phyloP scores from a whole-genome alignment of 2,329 filamentous ascomycete species.

The Cercospora janseana region DNA sequence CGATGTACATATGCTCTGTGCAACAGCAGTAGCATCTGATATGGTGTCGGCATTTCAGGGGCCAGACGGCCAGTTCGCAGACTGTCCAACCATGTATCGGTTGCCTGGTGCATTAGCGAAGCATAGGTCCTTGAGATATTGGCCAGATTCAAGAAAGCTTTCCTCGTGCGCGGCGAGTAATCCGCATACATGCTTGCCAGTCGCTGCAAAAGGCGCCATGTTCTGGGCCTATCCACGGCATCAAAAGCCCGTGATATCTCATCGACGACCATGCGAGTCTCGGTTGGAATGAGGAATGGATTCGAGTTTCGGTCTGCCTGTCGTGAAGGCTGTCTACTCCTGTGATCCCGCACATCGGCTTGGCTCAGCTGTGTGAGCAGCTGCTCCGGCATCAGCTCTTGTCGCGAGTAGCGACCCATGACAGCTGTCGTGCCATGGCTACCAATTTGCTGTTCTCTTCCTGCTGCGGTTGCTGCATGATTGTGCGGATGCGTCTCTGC shows the following conservation, averaged over 20 bases:
- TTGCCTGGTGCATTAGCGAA: neutral
- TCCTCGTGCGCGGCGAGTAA: neutral
- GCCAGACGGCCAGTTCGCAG: neutral
- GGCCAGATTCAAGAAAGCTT: neutral
- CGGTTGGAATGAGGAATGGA: neutral
- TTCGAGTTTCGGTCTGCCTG: neutral
- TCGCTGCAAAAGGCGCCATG: conserved; percentile 18
- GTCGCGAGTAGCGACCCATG: conserved; percentile 26
- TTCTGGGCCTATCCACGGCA: neutral
- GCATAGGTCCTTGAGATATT: neutral
- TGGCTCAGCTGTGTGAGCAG: conserved; percentile 22
- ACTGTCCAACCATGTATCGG: conserved; percentile 1
- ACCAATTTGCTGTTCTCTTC: too few relatives aligned
- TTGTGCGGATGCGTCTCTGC: neutral
- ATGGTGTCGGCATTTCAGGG: conserved; percentile 10
- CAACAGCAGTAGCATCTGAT: conserved; percentile 12
- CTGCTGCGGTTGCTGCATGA: too few relatives aligned
- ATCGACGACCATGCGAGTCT: neutral
- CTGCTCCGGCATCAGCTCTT: conserved; percentile 25
- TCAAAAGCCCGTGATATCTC: neutral
- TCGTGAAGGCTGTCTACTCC: neutral
- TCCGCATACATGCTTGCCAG: conserved; percentile 5
- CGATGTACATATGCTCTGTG: conserved; percentile 5
- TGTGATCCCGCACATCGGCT: neutral
- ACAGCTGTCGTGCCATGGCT: conserved; percentile 5